Evolutionary conservation across 495 filamentous ascomycete species (phyloP).

Genomic region (Amniculicola lignicola): DNA sequence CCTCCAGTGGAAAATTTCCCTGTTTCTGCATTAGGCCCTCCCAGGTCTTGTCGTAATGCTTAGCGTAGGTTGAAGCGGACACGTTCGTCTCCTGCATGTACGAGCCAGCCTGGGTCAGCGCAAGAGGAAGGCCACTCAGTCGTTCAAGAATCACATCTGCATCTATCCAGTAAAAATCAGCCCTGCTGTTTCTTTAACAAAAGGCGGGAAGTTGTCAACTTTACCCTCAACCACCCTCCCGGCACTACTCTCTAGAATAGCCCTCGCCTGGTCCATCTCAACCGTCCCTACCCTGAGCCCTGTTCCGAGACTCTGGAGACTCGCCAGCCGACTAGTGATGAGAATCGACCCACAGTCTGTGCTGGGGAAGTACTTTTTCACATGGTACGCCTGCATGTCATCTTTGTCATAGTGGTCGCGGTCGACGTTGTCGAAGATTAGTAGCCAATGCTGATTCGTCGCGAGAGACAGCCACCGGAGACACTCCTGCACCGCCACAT

Average conservation of each 20-base stretch:
- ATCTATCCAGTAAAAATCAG: neutral
- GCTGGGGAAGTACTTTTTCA: conserved; percentile 41
- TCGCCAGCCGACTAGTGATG: conserved; percentile 45
- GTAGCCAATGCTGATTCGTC: conserved; percentile 39
- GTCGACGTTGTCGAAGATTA: conserved; percentile 40
- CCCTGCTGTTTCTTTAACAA: conserved; percentile 12
- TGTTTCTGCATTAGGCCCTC: conserved; percentile 13
- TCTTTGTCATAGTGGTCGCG: conserved; percentile 8
- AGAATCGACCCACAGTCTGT: conserved; percentile 43
- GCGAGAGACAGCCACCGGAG: conserved; percentile 40
- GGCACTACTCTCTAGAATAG: conserved; percentile 16
- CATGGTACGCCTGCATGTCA: conserved; percentile 38
- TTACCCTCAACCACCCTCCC: conserved; percentile 11
- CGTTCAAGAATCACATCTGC: conserved; percentile 10
- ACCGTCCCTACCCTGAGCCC: conserved; percentile 33
- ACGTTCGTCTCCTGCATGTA: conserved; percentile 29
- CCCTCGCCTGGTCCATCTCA: conserved; percentile 23
- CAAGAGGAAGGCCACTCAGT: conserved; percentile 37
- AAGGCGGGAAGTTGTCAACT: conserved; percentile 4
- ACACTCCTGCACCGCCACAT: conserved; percentile 35
- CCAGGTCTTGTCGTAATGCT: conserved; percentile 23
- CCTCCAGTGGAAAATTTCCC: conserved; percentile 7
- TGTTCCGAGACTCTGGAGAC: conserved; percentile 20
- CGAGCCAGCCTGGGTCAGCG: conserved; percentile 34
- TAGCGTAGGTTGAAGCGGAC: conserved; percentile 1